phyloP scores from a whole-genome alignment of 2,329 filamentous ascomycete genomes.

The Fusarium luffae region DNA sequence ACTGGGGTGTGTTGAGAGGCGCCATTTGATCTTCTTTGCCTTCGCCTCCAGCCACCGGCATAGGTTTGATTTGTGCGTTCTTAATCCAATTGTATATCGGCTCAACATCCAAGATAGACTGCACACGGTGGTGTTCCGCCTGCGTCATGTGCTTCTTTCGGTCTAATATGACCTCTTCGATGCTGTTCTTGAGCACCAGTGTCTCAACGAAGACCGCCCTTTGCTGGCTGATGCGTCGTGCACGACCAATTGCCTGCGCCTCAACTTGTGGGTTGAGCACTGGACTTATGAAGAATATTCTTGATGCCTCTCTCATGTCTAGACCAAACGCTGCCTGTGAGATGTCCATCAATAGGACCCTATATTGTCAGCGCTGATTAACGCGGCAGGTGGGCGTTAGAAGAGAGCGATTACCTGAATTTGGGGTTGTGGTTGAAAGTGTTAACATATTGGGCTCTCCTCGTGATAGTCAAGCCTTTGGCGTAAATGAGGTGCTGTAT shows the following conservation, averaged over 20 bases:
- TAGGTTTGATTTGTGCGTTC: constrained; percentile 59
- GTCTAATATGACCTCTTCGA: constrained; percentile 86
- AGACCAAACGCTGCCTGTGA: constrained; percentile 88
- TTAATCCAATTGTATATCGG: constrained; percentile 70
- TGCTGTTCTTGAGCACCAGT: constrained; percentile 79
- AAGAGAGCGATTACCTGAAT: constrained; percentile 59
- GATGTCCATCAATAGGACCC: constrained; percentile 92
- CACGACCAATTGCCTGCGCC: constrained; percentile 91
- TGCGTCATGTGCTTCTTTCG: constrained; percentile 80
- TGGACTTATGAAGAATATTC: constrained; percentile 90
- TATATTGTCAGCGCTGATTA: constrained; percentile 32
- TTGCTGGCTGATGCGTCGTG: constrained; percentile 85
- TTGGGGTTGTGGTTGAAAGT: constrained; percentile 77
- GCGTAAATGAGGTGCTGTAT: constrained; percentile 75
- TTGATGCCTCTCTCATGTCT: constrained; percentile 83
- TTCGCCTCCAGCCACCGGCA: constrained; percentile 45
- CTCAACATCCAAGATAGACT: constrained; percentile 67
- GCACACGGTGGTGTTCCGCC: constrained; percentile 66
- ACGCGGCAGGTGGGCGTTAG: too few relatives aligned
- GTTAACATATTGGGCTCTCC: constrained; percentile 79
- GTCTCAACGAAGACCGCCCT: constrained; percentile 87
- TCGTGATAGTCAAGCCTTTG: constrained; percentile 67
- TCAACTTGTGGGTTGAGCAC: constrained; percentile 87
- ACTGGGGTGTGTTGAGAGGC: constrained; percentile 57
- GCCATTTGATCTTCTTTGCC: constrained; percentile 62